Percentiles rank a stretch among this genome's conserved stretches.
These are phyloP conservation scores for Nigrospora osmanthi DNA, from an alignment of 2,329 filamentous ascomycete species.

Conservation along the genomic window DNA sequence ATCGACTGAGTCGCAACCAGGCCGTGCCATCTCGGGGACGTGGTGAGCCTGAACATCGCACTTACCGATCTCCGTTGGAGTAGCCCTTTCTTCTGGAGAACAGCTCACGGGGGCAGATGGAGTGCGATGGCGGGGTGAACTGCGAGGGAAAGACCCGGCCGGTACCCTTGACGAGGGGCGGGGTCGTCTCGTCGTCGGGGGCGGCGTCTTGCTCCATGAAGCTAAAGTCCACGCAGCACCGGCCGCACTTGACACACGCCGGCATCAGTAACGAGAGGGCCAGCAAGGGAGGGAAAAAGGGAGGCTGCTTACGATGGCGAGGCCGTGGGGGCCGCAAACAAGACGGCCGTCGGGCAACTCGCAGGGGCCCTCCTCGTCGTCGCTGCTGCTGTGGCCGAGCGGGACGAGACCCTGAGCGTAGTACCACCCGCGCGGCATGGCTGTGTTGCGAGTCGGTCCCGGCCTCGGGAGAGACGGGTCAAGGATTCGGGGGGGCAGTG, in stretches of 20 bases:
- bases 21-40: no score
- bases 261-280: no score
- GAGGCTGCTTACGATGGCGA: conserved; percentile 7
- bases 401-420: conserved; percentile 17
- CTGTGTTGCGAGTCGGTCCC: not conserved
- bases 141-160: conserved; percentile 22
- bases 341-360: conserved; percentile 25
- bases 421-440: conserved; percentile 18
- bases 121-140: conserved; percentile 18
- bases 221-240: conserved; percentile 26
- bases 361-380: conserved; percentile 24
- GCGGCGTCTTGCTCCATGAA: conserved; percentile 19
- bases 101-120: conserved; percentile 14
- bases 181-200: conserved; percentile 9
- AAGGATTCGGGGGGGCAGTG: no score
- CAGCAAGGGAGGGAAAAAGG: no score
- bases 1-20: no score
- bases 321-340: conserved; percentile 24
- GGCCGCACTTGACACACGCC: conserved; percentile 11
- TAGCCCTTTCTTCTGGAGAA: conserved; percentile 11
- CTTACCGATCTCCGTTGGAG: no score
- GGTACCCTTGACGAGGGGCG: conserved; percentile 14
- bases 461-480: no score
- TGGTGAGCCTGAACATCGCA: no score
- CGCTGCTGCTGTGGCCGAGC: conserved; percentile 15